phyloP scores from a whole-genome alignment of 2,329 filamentous ascomycete genomes.

The Ilyonectria destructans region DNA sequence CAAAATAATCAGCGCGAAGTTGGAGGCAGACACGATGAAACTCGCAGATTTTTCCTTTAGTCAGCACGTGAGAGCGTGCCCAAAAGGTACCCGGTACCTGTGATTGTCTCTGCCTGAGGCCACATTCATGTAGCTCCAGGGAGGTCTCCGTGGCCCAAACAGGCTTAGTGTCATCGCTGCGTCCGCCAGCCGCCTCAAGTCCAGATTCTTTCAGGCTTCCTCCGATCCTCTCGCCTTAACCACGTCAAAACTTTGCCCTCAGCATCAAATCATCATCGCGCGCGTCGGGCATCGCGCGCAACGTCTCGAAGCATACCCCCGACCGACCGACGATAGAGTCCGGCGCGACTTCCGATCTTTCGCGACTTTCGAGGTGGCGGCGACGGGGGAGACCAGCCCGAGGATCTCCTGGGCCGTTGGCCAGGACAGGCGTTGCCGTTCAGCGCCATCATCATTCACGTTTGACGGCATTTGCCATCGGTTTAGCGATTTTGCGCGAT shows the following conservation, averaged over 20 bases:
- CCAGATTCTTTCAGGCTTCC: conserved; percentile 63
- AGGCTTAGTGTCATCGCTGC: conserved; percentile 41
- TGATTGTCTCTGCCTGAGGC: conserved; percentile 43
- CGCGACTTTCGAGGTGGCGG: conserved; percentile 60
- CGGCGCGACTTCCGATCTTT: conserved; percentile 57
- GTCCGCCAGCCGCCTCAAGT: conserved; percentile 59
- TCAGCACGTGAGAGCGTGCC: conserved; percentile 43
- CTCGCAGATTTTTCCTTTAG: conserved; percentile 31
- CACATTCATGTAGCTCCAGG: conserved; percentile 35
- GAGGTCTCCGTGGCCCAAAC: conserved; percentile 30
- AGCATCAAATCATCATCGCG: conserved; percentile 63
- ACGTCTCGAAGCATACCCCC: conserved; percentile 49
- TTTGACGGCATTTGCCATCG: conserved; percentile 55
- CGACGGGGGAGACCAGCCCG: conserved; percentile 63
- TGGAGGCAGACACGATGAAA: neutral
- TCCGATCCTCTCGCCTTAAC: conserved; percentile 59
- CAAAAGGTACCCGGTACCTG: conserved; percentile 38
- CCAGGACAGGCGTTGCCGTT: conserved; percentile 62
- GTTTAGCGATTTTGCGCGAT: conserved; percentile 47
- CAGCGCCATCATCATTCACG: conserved; percentile 60
- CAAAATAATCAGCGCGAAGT: conserved; percentile 33
- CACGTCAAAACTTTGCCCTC: conserved; percentile 62
- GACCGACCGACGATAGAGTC: conserved; percentile 53
- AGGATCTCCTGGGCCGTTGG: conserved; percentile 65
- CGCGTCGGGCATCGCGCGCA: conserved; percentile 68